Percentiles rank a stretch among this genome's conserved stretches.
These are phyloP conservation scores for Cruciata laevipes DNA, from an alignment of 257 asterid genomes.

Conservation along the genomic window DNA sequence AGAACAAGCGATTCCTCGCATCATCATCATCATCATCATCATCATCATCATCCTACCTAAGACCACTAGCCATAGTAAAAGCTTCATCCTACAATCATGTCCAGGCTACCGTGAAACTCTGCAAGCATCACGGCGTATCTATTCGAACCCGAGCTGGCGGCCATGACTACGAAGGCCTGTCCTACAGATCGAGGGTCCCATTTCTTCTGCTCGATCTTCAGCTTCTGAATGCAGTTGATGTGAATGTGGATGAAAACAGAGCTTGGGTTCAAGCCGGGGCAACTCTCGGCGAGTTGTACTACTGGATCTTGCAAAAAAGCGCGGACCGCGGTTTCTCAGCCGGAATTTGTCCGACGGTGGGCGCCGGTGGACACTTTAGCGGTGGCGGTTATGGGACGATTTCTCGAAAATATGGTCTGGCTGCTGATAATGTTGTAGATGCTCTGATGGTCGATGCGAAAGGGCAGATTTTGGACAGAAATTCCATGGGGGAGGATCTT, in stretches of 20 bases:
- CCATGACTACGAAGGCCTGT: constrained; percentile 52
- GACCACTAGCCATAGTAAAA: constrained; percentile 1
- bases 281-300: constrained; percentile 46
- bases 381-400: constrained; percentile 51
- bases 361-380: constrained; percentile 52
- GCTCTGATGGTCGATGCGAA: constrained; percentile 32
- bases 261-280: constrained; percentile 53
- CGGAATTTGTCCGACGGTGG: constrained; percentile 46
- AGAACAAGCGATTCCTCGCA: constrained; percentile 5
- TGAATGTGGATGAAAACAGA: constrained; percentile 28
- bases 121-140: constrained; percentile 23
- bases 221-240: constrained; percentile 30
- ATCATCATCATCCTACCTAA: not conserved
- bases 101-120: constrained; percentile 28
- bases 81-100: constrained; percentile 14
- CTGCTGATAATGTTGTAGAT: constrained; percentile 44
- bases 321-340: constrained; percentile 32
- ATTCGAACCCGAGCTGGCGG: constrained; percentile 48
- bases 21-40: too few relatives aligned
- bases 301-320: constrained; percentile 30
- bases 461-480: constrained; percentile 35
- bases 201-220: constrained; percentile 35
- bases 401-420: constrained; percentile 42
- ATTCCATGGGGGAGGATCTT: constrained; percentile 47
- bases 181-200: constrained; percentile 28